Conservation (phyloP, 768 basidiomycete genomes). For the Lactifluus subvellereus region DNA sequence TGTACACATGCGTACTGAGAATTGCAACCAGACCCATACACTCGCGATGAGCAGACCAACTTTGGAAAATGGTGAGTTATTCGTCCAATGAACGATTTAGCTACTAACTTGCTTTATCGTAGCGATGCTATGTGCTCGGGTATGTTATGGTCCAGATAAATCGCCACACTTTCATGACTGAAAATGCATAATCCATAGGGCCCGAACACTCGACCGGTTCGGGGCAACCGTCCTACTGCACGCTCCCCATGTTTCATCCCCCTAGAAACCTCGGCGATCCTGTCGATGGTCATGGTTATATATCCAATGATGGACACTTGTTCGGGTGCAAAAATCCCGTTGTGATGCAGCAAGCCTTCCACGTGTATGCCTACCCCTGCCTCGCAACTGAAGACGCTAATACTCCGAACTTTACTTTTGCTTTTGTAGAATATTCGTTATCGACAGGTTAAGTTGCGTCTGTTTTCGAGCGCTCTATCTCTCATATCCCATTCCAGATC, state of each 20-base stretch:
- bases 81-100: neutral
- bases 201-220: conserved; percentile 39
- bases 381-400: neutral
- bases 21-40: conserved; percentile 46
- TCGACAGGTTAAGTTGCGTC: conserved; percentile 41
- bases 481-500: conserved; percentile 35
- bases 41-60: conserved; percentile 45
- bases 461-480: neutral
- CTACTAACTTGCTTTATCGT: neutral
- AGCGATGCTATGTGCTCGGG: conserved; percentile 51
- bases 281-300: conserved; percentile 37
- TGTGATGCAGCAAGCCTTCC: conserved; percentile 49
- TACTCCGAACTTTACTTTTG: neutral
- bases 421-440: conserved; percentile 41
- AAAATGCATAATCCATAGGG: conserved; percentile 31
- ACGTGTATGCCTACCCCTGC: conserved; percentile 41
- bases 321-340: conserved; percentile 52
- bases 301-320: conserved; percentile 52
- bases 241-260: conserved; percentile 48
- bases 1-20: neutral
- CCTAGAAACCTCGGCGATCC: conserved; percentile 30
- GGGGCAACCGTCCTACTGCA: conserved; percentile 50
- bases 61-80: conserved; percentile 48
- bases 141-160: conserved; percentile 16
- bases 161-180: neutral